Conservation (phyloP, 2,329 filamentous ascomycete genomes). For the Grosmannia huntii region DNA sequence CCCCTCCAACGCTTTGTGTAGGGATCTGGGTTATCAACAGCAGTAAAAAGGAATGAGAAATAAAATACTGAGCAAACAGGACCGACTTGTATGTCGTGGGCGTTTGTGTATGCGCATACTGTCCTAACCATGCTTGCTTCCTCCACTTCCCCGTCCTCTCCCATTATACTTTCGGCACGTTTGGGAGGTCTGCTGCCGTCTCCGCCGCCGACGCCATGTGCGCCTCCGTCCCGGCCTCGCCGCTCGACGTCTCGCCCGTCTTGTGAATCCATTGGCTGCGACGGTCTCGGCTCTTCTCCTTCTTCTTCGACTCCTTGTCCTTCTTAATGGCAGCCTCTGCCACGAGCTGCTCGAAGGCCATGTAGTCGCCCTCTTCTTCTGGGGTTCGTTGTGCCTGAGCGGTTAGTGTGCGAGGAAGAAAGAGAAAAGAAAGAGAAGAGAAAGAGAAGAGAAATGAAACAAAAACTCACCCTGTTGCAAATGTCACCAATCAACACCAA, state of each 20-base stretch:
- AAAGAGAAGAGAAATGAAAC: not conserved
- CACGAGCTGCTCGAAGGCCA: constrained; percentile 96
- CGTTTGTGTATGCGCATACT: not conserved
- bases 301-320: constrained; percentile 53
- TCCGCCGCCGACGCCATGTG: constrained; percentile 5
- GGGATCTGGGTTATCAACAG: not conserved
- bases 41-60: not conserved
- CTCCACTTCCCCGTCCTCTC: not conserved
- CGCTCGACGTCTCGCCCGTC: not conserved
- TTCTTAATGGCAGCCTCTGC: constrained; percentile 95
- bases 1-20: not conserved
- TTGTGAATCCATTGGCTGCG: not conserved
- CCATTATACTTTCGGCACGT: not conserved
- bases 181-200: constrained; percentile 1
- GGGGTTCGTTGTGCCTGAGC: constrained; percentile 70
- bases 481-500: constrained; percentile 81
- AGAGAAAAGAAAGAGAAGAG: not conserved
- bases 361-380: constrained; percentile 96
- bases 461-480: constrained; percentile 60
- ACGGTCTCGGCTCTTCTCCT: constrained; percentile 1
- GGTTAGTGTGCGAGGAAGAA: constrained; percentile 2
- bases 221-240: not conserved
- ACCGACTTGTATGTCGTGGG: not conserved
- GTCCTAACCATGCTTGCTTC: not conserved
- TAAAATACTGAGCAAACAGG: not conserved